phyloP scores from a whole-genome alignment of 1,284 basidiomycete species.

The Moesziomyces sp. region DNA sequence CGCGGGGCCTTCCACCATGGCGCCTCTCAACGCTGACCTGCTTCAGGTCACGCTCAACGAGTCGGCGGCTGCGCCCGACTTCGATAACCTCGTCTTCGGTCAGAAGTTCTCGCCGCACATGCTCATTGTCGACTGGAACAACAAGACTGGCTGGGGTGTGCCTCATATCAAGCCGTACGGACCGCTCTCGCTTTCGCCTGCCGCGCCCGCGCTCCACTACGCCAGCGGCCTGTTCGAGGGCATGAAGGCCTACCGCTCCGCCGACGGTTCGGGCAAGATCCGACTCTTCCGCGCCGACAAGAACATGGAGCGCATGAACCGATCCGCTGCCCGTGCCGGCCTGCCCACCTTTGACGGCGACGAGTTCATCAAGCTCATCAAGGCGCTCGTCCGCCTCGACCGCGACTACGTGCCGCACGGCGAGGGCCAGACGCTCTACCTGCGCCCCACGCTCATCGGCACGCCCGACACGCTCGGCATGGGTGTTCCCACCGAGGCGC shows the following conservation, averaged over 20 bases:
- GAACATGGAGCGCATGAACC: constrained; percentile 59
- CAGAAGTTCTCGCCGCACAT: constrained; percentile 84
- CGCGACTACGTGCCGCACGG: constrained; percentile 42
- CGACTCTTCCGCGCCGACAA: constrained; percentile 52
- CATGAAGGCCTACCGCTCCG: constrained; percentile 56
- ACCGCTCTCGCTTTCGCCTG: constrained; percentile 45
- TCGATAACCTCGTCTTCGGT: constrained; percentile 70
- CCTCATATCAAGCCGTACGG: constrained; percentile 81
- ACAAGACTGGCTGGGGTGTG: constrained; percentile 78
- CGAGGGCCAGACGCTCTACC: constrained; percentile 47
- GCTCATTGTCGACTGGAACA: constrained; percentile 84
- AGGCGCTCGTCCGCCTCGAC: constrained; percentile 46
- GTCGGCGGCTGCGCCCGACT: constrained; percentile 37
- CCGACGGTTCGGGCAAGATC: constrained; percentile 46
- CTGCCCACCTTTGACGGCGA: constrained; percentile 49
- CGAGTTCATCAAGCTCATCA: constrained; percentile 55
- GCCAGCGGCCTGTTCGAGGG: constrained; percentile 51
- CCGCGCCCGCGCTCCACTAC: constrained; percentile 50
- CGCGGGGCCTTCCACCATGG: constrained; percentile 27
- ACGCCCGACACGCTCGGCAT: constrained; percentile 48
- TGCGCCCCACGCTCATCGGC: constrained; percentile 53
- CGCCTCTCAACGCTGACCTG: constrained; percentile 46
- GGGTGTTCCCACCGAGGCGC: constrained; percentile 48
- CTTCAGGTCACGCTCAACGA: constrained; percentile 44
- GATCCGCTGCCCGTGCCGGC: constrained; percentile 47